Percentiles rank a stretch among this genome's conserved stretches.
Evolutionary conservation across 164 flowering plant species (phyloP).

Genomic region (Aristolochia fimbriata): DNA sequence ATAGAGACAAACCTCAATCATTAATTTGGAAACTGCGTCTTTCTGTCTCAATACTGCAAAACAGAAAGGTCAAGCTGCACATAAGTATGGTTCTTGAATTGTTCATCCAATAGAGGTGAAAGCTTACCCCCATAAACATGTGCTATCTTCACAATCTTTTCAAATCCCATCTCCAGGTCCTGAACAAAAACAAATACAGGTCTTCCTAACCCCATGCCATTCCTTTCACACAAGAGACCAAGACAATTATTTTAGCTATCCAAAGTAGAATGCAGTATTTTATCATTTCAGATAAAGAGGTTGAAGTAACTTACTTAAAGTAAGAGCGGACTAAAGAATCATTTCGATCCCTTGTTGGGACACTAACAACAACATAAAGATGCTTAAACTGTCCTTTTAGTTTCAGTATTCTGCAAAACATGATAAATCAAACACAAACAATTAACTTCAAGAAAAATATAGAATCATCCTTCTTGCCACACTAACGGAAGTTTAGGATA

Average conservation of each 20-base stretch:
- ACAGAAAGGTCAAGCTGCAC: slow-evolving; percentile 2
- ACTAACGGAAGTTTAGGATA: no score
- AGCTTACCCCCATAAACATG: slow-evolving; percentile 72
- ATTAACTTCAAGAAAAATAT: no score
- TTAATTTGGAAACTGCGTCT: slow-evolving; percentile 50
- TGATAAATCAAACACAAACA: neutral
- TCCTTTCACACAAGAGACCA: slow-evolving; percentile 31
- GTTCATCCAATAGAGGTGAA: slow-evolving; percentile 1
- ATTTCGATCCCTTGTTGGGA: slow-evolving; percentile 66
- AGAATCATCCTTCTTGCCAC: no score
- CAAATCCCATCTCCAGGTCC: slow-evolving; percentile 92
- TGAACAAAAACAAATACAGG: slow-evolving; percentile 75
- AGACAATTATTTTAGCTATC: neutral
- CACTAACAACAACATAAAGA: slow-evolving; percentile 58
- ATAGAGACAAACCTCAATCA: slow-evolving; percentile 53
- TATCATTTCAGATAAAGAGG: neutral
- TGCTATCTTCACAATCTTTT: slow-evolving; percentile 83
- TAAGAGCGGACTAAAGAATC: slow-evolving; percentile 68
- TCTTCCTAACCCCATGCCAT: slow-evolving; percentile 65
- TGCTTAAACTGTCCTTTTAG: slow-evolving; percentile 72
- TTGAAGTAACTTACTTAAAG: slow-evolving; percentile 51
- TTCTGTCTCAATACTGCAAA: slow-evolving; percentile 72
- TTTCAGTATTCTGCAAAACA: slow-evolving; percentile 48
- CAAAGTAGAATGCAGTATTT: neutral
- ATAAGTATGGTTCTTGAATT: slow-evolving; percentile 1